A percentile compares a stretch with the other conserved stretches of the same genome.
phyloP scores from a whole-genome alignment of 2,329 filamentous ascomycete species.

The Fusarium miscanthi region DNA sequence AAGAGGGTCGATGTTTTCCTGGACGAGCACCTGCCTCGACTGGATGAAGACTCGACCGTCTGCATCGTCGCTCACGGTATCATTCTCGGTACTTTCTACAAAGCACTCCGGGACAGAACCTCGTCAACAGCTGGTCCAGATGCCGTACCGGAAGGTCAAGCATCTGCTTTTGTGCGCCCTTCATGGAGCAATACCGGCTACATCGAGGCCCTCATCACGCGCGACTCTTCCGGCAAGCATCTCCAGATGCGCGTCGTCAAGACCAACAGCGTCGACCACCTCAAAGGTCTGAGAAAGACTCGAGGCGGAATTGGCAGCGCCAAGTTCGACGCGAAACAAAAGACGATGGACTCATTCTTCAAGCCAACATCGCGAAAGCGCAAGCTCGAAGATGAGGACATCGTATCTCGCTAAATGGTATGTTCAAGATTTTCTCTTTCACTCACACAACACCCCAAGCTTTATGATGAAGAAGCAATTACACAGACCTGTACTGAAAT shows the following conservation, averaged over 20 bases:
- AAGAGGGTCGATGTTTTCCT: constrained; percentile 74
- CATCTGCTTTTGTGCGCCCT: constrained; percentile 37
- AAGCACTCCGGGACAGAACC: constrained; percentile 68
- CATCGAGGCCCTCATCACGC: constrained; percentile 49
- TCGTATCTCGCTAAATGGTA: constrained; percentile 52
- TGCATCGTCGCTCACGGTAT: constrained; percentile 83
- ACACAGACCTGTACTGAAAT: constrained; percentile 89
- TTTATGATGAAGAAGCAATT: constrained; percentile 75
- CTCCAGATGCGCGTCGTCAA: constrained; percentile 61
- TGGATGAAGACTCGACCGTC: constrained; percentile 19
- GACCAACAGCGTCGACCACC: constrained; percentile 78
- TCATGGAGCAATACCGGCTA: constrained; percentile 67
- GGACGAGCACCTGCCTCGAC: constrained; percentile 69
- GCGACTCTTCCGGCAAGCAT: neutral
- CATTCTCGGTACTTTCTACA: constrained; percentile 77
- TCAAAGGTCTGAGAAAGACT: constrained; percentile 80
- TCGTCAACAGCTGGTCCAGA: constrained; percentile 31
- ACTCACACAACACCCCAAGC: constrained; percentile 34
- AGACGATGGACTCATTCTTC: constrained; percentile 82
- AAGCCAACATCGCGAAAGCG: constrained; percentile 53
- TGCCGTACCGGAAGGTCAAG: constrained; percentile 18
- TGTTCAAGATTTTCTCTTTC: constrained; percentile 39
- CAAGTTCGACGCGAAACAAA: constrained; percentile 79
- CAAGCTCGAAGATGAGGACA: constrained; percentile 41
- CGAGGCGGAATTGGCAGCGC: constrained; percentile 85